Base-by-base conservation (phyloP, 2,329 filamentous ascomycete genomes). In the Gnomoniopsis sp. region DNA sequence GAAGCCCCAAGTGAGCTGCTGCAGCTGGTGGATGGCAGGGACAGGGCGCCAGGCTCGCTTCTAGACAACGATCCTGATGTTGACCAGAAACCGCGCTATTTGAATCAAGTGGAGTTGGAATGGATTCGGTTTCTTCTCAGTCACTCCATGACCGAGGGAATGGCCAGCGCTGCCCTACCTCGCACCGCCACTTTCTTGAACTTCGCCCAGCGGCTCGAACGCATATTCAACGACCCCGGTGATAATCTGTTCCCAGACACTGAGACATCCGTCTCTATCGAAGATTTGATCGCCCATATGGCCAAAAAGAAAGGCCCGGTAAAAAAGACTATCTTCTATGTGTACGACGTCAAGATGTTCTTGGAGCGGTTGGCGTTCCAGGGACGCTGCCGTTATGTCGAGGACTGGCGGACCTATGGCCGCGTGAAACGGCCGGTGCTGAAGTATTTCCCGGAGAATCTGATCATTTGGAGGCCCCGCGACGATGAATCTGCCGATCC, bases 121-220 rank as follows among this genome's bases (percentile, higher is more conserved):
- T 74, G 71, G 71, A 62, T 75, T 41, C 62, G 65, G 52, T 70
- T 71, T 7, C 57, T 75, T 21, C 65, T 68, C 21, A 65, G 64
- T 19, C 63, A 65, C 26, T 67, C 66, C 34, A 66, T 67, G 55
- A 70, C 67, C 44, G 54, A 59, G 22, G 53, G 41, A n/a, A 67
- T 69, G 62, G 53, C 65, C 23, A 34, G 48, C 46, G 56, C 60
- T 43, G 61, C 65, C n/a, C 60, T 61, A 26, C 63, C 65, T 11
- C 65, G 67, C 48, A 66, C 66, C 17, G 55, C 63, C 19, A 61
- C 73, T 26, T 74, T 70, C 55, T 64, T 65, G 15, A 64, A 69
- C 21, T 76, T 76, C 60, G 67, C 67, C 2, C 62, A 60, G 14
- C 65, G 72, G 15, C 61, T 76, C 49, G 64, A 69, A 63, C 65